A percentile compares a stretch with the other conserved stretches of the same genome.
phyloP scores from a whole-genome alignment of 164 flowering plant genomes.

The Umbilicus rupestris region DNA sequence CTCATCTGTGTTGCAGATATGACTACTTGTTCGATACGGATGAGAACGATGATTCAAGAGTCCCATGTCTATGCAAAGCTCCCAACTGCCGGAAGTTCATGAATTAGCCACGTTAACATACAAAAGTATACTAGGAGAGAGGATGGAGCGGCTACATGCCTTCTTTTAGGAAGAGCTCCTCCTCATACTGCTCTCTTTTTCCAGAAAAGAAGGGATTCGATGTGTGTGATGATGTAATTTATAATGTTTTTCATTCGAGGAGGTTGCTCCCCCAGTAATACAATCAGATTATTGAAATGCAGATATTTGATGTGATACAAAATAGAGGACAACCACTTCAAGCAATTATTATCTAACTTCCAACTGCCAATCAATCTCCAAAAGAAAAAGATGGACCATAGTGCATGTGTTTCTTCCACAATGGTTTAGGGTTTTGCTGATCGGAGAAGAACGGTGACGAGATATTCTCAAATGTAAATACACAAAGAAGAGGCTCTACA shows the following conservation, averaged over 20 bases:
- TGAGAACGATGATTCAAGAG: slow-evolving; percentile 69
- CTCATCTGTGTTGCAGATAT: slow-evolving; percentile 43
- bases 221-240: not conserved
- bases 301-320: too few relatives aligned
- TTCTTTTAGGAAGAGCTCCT: not conserved
- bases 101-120: slow-evolving; percentile 38
- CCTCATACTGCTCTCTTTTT: slow-evolving; percentile 12
- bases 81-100: slow-evolving; percentile 77
- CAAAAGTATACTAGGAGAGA: slow-evolving; percentile 3
- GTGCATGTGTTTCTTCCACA: too few relatives aligned
- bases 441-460: too few relatives aligned
- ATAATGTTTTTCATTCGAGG: not conserved
- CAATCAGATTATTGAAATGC: too few relatives aligned
- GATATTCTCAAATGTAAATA: too few relatives aligned
- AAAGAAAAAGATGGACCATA: too few relatives aligned
- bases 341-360: too few relatives aligned
- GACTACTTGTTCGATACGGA: slow-evolving; percentile 93
- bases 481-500: too few relatives aligned
- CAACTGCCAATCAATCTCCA: too few relatives aligned
- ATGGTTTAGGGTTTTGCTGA: too few relatives aligned
- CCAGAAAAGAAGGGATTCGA: not conserved
- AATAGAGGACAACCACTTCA: too few relatives aligned
- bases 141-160: slow-evolving; percentile 18
- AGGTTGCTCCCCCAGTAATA: too few relatives aligned
- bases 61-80: slow-evolving; percentile 82